Percentiles rank a stretch among this genome's conserved stretches.
Evolutionary conservation across 495 filamentous ascomycete species (phyloP).

Genomic region (Aspergillus kassunensis): DNA sequence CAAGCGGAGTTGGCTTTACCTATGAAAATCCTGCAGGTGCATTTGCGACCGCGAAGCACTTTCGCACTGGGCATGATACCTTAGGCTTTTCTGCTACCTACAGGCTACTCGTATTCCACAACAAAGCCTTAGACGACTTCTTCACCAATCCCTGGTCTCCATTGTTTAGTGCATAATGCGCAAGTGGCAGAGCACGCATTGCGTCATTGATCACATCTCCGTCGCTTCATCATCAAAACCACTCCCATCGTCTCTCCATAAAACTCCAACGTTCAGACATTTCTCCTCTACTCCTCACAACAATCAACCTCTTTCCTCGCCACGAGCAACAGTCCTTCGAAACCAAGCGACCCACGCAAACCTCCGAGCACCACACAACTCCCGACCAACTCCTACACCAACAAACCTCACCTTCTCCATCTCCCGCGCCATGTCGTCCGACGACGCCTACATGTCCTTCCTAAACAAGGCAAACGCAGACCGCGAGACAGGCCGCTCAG

Average conservation of each 20-base stretch:
- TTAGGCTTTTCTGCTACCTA: background rate
- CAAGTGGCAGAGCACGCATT: conserved; percentile 25
- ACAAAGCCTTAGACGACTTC: no score
- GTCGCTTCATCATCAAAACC: conserved; percentile 16
- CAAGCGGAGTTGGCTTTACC: background rate
- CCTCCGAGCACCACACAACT: background rate
- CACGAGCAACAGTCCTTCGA: background rate
- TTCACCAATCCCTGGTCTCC: background rate
- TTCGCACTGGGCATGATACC: background rate
- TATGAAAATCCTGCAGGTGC: conserved; percentile 5
- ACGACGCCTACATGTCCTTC: conserved; percentile 77
- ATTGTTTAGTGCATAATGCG: background rate
- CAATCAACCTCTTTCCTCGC: background rate
- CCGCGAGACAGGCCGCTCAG: conserved; percentile 41
- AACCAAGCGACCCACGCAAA: conserved; percentile 9
- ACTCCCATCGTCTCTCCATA: background rate
- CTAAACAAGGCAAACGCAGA: conserved; percentile 79
- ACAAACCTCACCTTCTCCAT: conserved; percentile 14
- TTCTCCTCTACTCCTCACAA: background rate
- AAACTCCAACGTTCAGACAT: background rate
- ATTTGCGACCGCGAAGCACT: background rate
- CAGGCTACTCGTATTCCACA: no score
- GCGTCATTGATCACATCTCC: conserved; percentile 38
- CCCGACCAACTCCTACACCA: conserved; percentile 4
- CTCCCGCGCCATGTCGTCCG: conserved; percentile 59